Evolutionary conservation across 768 basidiomycete genomes (phyloP), one percentile per base, ranked within the genome.

Genomic region (Scleroderma bovista): DNA sequence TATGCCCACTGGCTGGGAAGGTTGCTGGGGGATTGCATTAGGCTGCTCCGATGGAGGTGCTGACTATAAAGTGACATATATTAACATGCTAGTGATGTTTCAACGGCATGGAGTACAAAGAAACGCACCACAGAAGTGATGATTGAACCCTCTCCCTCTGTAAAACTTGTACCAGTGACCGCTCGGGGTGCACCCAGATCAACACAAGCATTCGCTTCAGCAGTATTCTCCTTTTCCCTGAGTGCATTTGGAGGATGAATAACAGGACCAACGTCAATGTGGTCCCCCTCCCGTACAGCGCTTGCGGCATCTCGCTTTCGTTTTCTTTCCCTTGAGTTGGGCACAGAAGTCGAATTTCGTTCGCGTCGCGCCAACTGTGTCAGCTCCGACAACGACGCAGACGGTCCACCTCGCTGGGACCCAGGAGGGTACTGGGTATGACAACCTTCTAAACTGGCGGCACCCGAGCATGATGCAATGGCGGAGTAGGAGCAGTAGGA

Each of bases 341-440:
- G 13, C 26, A 12, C 26, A 7, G 26, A 12, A 24, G n/a, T 56
- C 48, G 39, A 56, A 3, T 51, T 26, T n/a, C 54, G 50, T 1
- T 34, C 34, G n/a, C 55, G 47, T 31, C 55, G 51, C 11, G 64
- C 59, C 1, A 64, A 47, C 17, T 33, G 0, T 16, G 23, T 29
- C 6, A 66, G 36, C 29, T 66, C 53, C 1, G 45, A 37, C 43
- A 61, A 2, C 17, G 59, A 54, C 6, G 63, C 61, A 12, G 32
- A 31, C 5, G 59, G 60, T 1, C 64, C 64, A 15, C 64, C 63
- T 2, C 22, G 39, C 20, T 5, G 39, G n/a, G 31, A 19, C 41
- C 42, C 22, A n/a, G 26, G 26, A 29, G 9, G 4, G 26, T 4
- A 4, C 26, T 9, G 26, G 5, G 5, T 9, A 29, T 9, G 26